Evolutionary conservation across 108 stramenopile genomes (phyloP), one percentile per base, ranked within the genome.

Genomic region (Cyclotella cryptica): DNA sequence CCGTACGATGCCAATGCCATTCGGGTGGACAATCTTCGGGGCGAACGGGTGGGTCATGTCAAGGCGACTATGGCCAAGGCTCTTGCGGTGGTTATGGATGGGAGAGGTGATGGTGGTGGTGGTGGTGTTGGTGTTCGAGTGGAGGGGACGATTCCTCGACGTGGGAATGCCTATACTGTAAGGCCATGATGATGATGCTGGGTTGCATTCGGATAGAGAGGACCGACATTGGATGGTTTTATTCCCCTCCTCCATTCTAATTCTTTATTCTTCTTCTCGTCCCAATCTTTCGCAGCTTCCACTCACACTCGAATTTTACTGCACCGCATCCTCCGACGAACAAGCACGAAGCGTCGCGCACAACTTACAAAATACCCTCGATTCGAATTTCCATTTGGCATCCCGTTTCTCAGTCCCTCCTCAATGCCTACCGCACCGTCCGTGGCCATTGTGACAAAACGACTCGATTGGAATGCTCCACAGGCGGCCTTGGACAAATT

Each of bases 1-100:
- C 88, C 83, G 3, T 88, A 91, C 66, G 90, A 90, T 71, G n/a
- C 66, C 28, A 88, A 89, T 84, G 90, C 90, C 26, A 88, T 91
- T 30, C 72, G 90, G 12, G 85, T 88, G 14, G 89, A 88, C 78
- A 91, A 86, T 66, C 39, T 89, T 44, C 43, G 27, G 5, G 64
- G 70, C 22, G 27, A 79, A n/a, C 73, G 89, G 66, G 84, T 91
- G 9, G 88, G 90, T 0, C 90, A 91, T 51, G 73, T 91, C 69
- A 91, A 91, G 54, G 74, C 75, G 0, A 65, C 81, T n/a, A 77
- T 73, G 58, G 88, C 88, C 1, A 68, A 72, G 18, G 40, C 52
- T 6, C 66, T 91, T 28, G 66, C 88, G 26, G 55, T 74, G 0
- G 26, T 89, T 18, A 77, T 91, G 85, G 88, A 91, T 57, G 58